A percentile compares a stretch with the other conserved stretches of the same genome.
phyloP scores from a whole-genome alignment of 768 basidiomycete genomes.

The Psilocybe tampanensis region DNA sequence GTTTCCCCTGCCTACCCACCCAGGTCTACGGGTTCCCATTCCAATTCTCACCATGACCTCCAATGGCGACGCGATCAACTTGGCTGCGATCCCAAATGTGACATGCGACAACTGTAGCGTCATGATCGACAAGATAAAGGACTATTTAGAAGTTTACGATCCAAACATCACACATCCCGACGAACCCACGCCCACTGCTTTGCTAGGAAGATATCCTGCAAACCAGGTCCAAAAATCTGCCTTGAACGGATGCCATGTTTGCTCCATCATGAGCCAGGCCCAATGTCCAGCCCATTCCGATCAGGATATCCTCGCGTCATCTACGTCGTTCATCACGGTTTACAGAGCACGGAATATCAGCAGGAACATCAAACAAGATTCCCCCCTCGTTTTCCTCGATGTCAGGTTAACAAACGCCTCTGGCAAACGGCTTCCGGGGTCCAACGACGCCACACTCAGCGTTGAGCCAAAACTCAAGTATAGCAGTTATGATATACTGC shows the following conservation, averaged over 20 bases:
- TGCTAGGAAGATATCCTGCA: background rate
- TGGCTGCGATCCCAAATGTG: background rate
- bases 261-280: slow-evolving; percentile 12
- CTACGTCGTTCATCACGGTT: background rate
- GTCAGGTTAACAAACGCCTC: background rate
- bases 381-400: background rate
- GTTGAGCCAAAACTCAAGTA: background rate
- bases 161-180: background rate
- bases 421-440: background rate
- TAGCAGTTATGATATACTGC: background rate
- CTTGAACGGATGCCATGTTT: slow-evolving; percentile 8
- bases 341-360: background rate
- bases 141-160: background rate
- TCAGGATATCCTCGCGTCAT: slow-evolving; percentile 1
- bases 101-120: slow-evolving; percentile 5
- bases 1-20: too few relatives aligned
- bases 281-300: slow-evolving; percentile 9
- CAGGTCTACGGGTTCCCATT: too few relatives aligned
- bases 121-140: background rate
- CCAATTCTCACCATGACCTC: too few relatives aligned
- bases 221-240: slow-evolving; percentile 7
- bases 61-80: background rate
- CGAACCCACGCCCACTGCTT: background rate
- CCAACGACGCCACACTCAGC: background rate
- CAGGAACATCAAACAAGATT: background rate